Base-by-base conservation (phyloP, 2,329 filamentous ascomycete species). In the Fonsecaea erecta region DNA sequence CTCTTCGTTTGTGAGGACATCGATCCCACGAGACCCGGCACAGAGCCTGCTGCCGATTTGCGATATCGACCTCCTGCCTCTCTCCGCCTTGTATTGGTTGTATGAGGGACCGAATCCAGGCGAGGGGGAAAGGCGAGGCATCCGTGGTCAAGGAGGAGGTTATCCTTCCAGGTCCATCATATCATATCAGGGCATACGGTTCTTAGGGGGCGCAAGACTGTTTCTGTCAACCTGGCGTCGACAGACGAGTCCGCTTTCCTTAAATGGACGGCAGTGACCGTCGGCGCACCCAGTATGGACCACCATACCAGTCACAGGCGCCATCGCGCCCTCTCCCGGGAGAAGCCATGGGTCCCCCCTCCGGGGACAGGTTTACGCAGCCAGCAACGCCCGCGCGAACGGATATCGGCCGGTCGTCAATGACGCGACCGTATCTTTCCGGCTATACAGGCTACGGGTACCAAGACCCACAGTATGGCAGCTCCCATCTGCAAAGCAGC, bases 211-310 rank as follows among this genome's bases (percentile, higher is more conserved):
- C n/a, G 51, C 46, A 21, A 35, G 43, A 55, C 34, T 54, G 35
- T 43, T 59, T 12, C 43, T 37, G 60, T 65, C 68, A 66, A 32
- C 60, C 68, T 70, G 68, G 68, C 68, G 66, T 65, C 68, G 55
- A 67, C 64, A 51, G 55, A 53, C 46, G 66, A 65, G 57, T 60
- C 37, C 40, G 55, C 57, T 59, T 58, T 62, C 67, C 59, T 71
- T 72, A 86, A 76, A 95, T 95, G 91, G 91, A 94, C 83, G 88
- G 90, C 80, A 86, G 88, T 81, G 86, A 86, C 79, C 87, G 85
- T 76, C 84, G 87, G 75, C 85, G 88, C 82, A 89, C 90, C 85
- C 89, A 90, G 82, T 86, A 90, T 85, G 90, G 90, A 79, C 83
- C 85, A 79, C 84, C 86, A 76, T 82, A 85, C 78, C 88, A 89